Evolutionary conservation across 495 filamentous ascomycete species (phyloP).

Genomic region (Trichoderma gamsii): DNA sequence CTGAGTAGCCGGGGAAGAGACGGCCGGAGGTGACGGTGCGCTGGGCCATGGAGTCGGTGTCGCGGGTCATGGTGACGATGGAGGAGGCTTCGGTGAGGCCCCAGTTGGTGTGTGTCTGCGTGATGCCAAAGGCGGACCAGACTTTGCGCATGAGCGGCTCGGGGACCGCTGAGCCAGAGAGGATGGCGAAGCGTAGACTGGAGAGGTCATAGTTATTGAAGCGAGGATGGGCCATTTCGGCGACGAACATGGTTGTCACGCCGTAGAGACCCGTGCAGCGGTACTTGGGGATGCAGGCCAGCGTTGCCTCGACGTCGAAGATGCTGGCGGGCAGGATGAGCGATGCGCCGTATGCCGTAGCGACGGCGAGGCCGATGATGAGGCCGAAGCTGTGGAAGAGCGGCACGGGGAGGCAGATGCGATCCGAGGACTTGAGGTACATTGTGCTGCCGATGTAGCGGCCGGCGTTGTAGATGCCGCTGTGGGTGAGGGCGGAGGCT

Average conservation of each 20-base stretch:
- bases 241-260: slow-evolving; percentile 17
- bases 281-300: neutral
- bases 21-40: slow-evolving; percentile 5
- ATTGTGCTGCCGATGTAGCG: slow-evolving; percentile 12
- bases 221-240: slow-evolving; percentile 9
- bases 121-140: slow-evolving; percentile 1
- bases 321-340: slow-evolving; percentile 1
- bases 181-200: neutral
- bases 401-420: slow-evolving; percentile 85
- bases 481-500: slow-evolving; percentile 14
- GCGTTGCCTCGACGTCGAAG: slow-evolving; percentile 13
- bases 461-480: slow-evolving; percentile 11
- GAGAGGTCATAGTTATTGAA: neutral
- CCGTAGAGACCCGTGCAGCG: slow-evolving; percentile 16
- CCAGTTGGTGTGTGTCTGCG: slow-evolving; percentile 14
- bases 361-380: slow-evolving; percentile 55
- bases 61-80: slow-evolving; percentile 13
- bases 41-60: slow-evolving; percentile 1
- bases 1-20: slow-evolving; percentile 9
- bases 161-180: slow-evolving; percentile 4
- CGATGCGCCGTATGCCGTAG: slow-evolving; percentile 6
- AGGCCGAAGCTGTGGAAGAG: slow-evolving; percentile 87
- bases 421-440: slow-evolving; percentile 55
- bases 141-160: slow-evolving; percentile 2
- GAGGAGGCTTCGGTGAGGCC: slow-evolving; percentile 12